Evolutionary conservation across 2,329 filamentous ascomycete species (phyloP).

Genomic region (Exophiala xenobiotica): DNA sequence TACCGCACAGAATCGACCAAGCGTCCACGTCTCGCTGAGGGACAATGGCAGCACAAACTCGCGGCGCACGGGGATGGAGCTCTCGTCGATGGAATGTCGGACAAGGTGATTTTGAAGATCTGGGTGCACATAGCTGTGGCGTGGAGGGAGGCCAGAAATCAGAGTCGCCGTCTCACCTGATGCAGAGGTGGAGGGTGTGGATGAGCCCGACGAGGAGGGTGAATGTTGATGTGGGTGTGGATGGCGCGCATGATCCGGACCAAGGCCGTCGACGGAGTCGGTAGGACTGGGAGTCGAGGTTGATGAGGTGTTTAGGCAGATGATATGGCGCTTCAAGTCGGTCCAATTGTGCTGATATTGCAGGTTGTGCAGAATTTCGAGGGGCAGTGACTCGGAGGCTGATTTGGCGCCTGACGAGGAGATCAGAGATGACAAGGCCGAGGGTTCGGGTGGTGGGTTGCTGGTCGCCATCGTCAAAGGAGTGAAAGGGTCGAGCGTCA

Average conservation of each 20-base stretch:
- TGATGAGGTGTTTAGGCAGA: conserved; percentile 37
- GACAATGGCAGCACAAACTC: conserved; percentile 62
- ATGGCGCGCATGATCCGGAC: not conserved
- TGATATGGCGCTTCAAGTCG: conserved; percentile 45
- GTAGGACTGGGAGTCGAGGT: conserved; percentile 29
- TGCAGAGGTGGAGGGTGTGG: conserved; percentile 14
- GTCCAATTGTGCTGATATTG: conserved; percentile 64
- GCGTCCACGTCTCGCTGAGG: conserved; percentile 59
- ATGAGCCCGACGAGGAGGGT: conserved; percentile 11
- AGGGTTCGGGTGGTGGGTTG: conserved; percentile 31
- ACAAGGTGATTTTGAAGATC: conserved; percentile 64
- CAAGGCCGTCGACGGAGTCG: not conserved
- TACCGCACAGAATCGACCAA: conserved; percentile 54
- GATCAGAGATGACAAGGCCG: conserved; percentile 44
- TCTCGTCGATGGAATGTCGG: conserved; percentile 48
- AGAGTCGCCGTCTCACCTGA: conserved; percentile 47
- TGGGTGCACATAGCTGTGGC: conserved; percentile 62
- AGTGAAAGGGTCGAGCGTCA: not conserved
- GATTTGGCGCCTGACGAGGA: conserved; percentile 31
- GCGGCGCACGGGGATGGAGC: conserved; percentile 50
- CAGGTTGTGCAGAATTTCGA: conserved; percentile 64
- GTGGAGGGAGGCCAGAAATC: conserved; percentile 61
- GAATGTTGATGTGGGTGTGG: conserved; percentile 12
- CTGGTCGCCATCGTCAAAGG: not conserved
- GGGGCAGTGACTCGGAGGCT: conserved; percentile 48